Evolutionary conservation across 2,329 filamentous ascomycete species (phyloP).

Genomic region (Nothophaeocryptopus gaeumannii): DNA sequence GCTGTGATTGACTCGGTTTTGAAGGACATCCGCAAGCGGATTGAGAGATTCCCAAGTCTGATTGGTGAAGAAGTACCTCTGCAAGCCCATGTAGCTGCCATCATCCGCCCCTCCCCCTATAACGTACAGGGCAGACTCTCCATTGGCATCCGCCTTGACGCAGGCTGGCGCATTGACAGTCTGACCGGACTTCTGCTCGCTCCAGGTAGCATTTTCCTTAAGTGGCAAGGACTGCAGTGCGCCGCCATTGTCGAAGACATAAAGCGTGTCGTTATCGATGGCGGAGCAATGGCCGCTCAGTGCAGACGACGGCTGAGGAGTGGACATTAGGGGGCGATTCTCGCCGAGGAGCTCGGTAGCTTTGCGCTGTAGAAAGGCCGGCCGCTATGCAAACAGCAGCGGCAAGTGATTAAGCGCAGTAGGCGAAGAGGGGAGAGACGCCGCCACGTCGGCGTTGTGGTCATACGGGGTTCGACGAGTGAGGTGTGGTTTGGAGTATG

Average conservation of each 20-base stretch:
- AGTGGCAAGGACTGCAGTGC: conserved; percentile 72
- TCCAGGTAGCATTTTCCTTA: conserved; percentile 69
- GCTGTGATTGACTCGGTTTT: conserved; percentile 71
- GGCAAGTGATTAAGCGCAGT: too few relatives aligned
- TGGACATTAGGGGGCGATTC: conserved; percentile 55
- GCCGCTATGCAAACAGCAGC: too few relatives aligned
- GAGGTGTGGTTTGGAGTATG: neutral
- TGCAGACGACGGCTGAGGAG: conserved; percentile 66
- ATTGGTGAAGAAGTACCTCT: conserved; percentile 60
- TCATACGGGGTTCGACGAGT: neutral
- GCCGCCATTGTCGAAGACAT: conserved; percentile 69
- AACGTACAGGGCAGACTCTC: conserved; percentile 69
- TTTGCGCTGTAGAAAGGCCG: conserved; percentile 18
- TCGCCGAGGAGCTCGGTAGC: conserved; percentile 19
- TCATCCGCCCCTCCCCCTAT: conserved; percentile 67
- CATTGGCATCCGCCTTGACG: conserved; percentile 63
- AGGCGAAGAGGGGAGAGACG: neutral
- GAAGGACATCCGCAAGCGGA: conserved; percentile 52
- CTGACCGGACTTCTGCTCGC: conserved; percentile 61
- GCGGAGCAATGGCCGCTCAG: conserved; percentile 78
- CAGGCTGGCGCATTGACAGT: conserved; percentile 74
- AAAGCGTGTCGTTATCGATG: conserved; percentile 77
- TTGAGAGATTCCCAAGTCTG: conserved; percentile 59
- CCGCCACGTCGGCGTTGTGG: neutral
- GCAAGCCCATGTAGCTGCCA: conserved; percentile 70